Evolutionary conservation across 2,329 filamentous ascomycete genomes (phyloP).

Genomic region (Colletotrichum limetticola): DNA sequence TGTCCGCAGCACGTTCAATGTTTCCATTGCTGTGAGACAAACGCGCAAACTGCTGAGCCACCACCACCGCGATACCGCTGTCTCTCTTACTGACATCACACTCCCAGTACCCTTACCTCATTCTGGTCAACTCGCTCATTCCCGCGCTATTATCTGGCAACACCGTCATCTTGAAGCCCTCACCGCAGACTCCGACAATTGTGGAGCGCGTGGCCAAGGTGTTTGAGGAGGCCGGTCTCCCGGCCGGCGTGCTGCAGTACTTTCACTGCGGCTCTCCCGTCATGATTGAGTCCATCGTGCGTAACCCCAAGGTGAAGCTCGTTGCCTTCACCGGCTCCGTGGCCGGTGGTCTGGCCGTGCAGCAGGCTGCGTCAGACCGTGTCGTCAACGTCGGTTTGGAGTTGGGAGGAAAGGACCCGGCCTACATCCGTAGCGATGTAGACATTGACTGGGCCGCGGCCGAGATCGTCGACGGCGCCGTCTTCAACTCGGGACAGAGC

Average conservation of each 20-base stretch:
- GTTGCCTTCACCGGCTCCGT: conserved; percentile 97
- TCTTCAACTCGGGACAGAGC: conserved; percentile 99
- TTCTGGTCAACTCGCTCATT: conserved; percentile 90
- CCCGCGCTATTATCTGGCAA: conserved; percentile 93
- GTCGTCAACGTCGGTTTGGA: conserved; percentile 90
- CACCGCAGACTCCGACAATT: conserved; percentile 92
- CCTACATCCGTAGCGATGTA: conserved; percentile 87
- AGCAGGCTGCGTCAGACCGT: conserved; percentile 84
- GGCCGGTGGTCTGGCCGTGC: conserved; percentile 85
- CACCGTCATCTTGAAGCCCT: conserved; percentile 92
- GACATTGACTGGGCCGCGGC: conserved; percentile 91
- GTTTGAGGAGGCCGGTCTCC: conserved; percentile 84
- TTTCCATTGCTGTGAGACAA: background rate
- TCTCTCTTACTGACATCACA: conserved; percentile 28
- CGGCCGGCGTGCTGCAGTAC: conserved; percentile 86
- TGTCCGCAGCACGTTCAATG: background rate
- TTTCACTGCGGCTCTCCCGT: conserved; percentile 87
- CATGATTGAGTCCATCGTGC: conserved; percentile 81
- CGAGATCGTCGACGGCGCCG: conserved; percentile 93
- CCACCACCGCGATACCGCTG: background rate
- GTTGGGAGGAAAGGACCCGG: conserved; percentile 94
- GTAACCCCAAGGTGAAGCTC: conserved; percentile 79
- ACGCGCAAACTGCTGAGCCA: background rate
- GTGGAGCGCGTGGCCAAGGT: conserved; percentile 84
- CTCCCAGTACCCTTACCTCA: conserved; percentile 89